These are phyloP conservation scores for Amylostereum chailletii DNA, from an alignment of 1,284 basidiomycete species.

Conservation along the genomic window DNA sequence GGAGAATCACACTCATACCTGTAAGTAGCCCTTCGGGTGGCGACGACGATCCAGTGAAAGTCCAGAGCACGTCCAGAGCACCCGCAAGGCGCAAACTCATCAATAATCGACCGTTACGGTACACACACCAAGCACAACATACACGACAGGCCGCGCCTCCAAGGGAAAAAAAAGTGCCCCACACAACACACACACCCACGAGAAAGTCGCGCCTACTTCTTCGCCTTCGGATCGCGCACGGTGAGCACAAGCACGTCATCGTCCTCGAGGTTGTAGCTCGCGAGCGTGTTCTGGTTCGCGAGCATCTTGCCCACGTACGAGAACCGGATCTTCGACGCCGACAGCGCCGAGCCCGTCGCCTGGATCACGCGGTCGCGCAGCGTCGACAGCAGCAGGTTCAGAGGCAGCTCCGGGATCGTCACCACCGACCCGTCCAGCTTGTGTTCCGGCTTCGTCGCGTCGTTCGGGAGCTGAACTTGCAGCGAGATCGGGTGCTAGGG, in stretches of 20 bases:
- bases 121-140: neutral
- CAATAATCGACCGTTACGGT: too few species aligned
- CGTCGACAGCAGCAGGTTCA: constrained; percentile 77
- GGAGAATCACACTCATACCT: too few species aligned
- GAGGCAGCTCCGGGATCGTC: constrained; percentile 70
- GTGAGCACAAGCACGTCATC: constrained; percentile 74
- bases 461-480: constrained; percentile 72
- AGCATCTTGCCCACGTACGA: constrained; percentile 77
- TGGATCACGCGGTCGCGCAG: constrained; percentile 80
- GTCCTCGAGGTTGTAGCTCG: constrained; percentile 82
- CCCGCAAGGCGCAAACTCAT: too few species aligned
- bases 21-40: too few species aligned
- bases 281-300: constrained; percentile 78
- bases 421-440: constrained; percentile 78
- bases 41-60: too few species aligned
- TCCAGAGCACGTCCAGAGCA: too few species aligned
- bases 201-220: constrained; percentile 36
- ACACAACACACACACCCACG: neutral
- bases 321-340: constrained; percentile 72
- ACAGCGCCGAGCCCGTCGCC: constrained; percentile 64
- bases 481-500: constrained; percentile 75
- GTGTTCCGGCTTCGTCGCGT: constrained; percentile 82
- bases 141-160: neutral
- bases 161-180: neutral
- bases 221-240: constrained; percentile 72